phyloP scores from a whole-genome alignment of 306 rosid species.

The Biancaea sappan region DNA sequence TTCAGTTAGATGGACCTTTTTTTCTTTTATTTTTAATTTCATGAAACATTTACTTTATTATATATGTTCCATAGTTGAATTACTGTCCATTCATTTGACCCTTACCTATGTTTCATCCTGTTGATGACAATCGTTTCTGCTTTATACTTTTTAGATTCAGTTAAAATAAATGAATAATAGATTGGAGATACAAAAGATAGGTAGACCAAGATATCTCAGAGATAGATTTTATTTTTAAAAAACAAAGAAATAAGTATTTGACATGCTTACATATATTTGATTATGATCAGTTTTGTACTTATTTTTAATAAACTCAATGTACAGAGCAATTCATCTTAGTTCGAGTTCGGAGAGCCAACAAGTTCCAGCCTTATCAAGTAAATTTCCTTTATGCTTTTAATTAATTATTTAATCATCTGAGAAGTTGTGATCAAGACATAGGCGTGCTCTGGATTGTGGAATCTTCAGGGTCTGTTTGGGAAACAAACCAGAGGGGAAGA shows the following conservation, averaged over 20 bases:
- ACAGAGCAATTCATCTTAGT: no score
- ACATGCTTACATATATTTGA: no score
- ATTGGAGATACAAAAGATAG: not conserved
- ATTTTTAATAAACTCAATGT: no score
- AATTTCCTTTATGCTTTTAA: not conserved
- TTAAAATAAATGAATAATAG: not conserved
- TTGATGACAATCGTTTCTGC: not conserved
- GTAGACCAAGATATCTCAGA: no score
- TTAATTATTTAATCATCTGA: not conserved
- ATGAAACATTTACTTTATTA: conserved; percentile 30
- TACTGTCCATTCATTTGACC: conserved; percentile 6
- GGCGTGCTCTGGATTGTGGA: not conserved
- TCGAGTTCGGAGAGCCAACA: not conserved
- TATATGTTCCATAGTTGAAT: not conserved
- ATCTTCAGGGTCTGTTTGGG: not conserved
- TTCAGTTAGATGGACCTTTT: conserved; percentile 26
- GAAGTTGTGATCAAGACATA: not conserved
- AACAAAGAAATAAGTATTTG: no score
- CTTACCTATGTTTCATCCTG: not conserved
- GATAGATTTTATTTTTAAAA: no score
- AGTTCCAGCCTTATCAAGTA: not conserved
- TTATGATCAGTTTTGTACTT: no score
- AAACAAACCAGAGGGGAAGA: not conserved
- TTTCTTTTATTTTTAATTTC: conserved; percentile 23
- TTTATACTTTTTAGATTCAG: no score